These are phyloP conservation scores for Pseudonitzschia multistriata DNA, from an alignment of 108 stramenopile species.

Conservation along the genomic window DNA sequence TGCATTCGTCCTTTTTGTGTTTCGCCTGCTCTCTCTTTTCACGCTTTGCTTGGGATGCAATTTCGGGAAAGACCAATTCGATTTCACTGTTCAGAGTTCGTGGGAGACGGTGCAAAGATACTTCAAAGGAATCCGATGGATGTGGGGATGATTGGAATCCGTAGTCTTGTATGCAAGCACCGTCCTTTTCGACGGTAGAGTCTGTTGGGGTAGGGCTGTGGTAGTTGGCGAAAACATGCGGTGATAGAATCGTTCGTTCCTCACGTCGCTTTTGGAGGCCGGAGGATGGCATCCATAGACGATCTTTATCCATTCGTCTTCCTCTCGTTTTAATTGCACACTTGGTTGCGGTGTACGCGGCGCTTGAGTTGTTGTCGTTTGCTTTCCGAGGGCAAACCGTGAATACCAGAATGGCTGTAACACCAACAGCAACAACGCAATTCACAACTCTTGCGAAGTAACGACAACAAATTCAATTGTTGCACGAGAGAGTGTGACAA, in stretches of 20 bases:
- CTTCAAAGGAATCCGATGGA: neutral
- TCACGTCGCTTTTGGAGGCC: neutral
- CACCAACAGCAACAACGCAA: too few relatives aligned
- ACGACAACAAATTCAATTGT: too few relatives aligned
- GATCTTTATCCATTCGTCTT: too few relatives aligned
- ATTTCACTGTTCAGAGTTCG: constrained; percentile 10
- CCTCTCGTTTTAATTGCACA: too few relatives aligned
- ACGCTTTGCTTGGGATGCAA: constrained; percentile 4
- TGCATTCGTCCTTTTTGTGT: too few relatives aligned
- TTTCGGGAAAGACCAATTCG: constrained; percentile 4
- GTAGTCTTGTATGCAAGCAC: neutral
- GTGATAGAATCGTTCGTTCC: neutral
- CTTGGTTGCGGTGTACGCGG: too few relatives aligned
- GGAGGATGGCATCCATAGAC: constrained; percentile 1
- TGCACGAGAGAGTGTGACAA: too few relatives aligned
- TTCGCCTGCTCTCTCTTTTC: neutral
- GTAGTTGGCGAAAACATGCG: neutral
- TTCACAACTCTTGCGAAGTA: too few relatives aligned
- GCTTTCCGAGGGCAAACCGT: too few relatives aligned
- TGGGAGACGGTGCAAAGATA: neutral
- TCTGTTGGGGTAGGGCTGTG: neutral
- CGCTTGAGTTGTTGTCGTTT: too few relatives aligned
- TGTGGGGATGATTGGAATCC: neutral
- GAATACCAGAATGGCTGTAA: too few relatives aligned
- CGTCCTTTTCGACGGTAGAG: neutral